Percentiles rank a stretch among this genome's conserved stretches.
phyloP scores from a whole-genome alignment of 306 rosid species.

The Astragalus membranaceus region DNA sequence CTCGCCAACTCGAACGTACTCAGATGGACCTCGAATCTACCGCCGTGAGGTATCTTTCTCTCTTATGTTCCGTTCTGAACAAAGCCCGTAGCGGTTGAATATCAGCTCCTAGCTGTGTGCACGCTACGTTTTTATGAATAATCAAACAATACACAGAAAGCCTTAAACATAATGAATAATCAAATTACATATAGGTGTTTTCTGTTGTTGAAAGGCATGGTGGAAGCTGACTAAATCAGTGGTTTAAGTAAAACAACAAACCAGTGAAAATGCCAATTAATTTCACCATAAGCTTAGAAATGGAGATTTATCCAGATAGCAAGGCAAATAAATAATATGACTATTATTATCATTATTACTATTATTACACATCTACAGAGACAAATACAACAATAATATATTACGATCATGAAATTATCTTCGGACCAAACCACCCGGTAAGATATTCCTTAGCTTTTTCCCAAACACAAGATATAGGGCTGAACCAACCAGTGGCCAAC shows the following conservation, averaged over 20 bases:
- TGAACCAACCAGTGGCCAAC: constrained; percentile 90
- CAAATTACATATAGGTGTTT: neutral
- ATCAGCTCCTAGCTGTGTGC: too few species aligned
- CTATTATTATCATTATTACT: neutral
- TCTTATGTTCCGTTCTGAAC: too few species aligned
- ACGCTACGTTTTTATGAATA: neutral
- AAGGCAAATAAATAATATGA: neutral
- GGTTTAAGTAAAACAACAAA: neutral
- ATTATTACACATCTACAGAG: neutral
- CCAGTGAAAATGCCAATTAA: neutral
- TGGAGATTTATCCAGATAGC: neutral
- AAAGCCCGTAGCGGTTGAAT: too few species aligned
- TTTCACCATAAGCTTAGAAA: neutral
- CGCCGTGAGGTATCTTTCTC: too few species aligned
- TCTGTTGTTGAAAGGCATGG: neutral
- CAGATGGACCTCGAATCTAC: too few species aligned
- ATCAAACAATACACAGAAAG: neutral
- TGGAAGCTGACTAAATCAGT: neutral
- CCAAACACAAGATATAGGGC: constrained; percentile 41
- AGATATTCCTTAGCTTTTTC: constrained; percentile 46
- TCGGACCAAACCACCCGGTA: constrained; percentile 42
- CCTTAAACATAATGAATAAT: neutral
- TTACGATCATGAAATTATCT: constrained; percentile 31
- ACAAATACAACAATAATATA: constrained; percentile 14
- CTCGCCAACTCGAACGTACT: too few species aligned